Base-by-base conservation (phyloP, 306 rosid genomes). In the Potentilla sterilis region DNA sequence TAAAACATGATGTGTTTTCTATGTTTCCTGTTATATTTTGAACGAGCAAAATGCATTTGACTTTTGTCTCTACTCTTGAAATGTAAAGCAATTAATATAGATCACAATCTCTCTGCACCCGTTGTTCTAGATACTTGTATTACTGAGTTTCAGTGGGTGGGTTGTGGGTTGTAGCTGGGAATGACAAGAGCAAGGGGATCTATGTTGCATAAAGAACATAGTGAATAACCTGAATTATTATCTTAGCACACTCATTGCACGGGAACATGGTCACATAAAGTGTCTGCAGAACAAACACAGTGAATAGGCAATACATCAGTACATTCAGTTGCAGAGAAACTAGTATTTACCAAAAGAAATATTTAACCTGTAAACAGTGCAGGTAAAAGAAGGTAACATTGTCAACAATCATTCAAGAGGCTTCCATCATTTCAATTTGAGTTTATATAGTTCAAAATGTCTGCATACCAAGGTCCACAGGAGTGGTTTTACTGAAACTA, bases 191-290 rank as follows among this genome's bases (percentile, higher is more conserved):
- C 9, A 54, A 18, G 72, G 15, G 9, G 24, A 59, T 18, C 15
- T 35, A 74, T 35, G 15, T 28, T 52, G n/a, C 43, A 63, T 35
- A 44, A 38, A 67, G 22, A 43, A 79, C 81, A 43, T 3, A 74
- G 22, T 15, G 70, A 76, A 55, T 19, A 57, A 95, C 99, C 99
- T 92, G 99, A 87, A 95, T 89, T 51, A 92, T 95, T 74, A 92
- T 89, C 88, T 95, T 95, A 37, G 98, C 95, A 62, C 96, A 94
- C 86, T 94, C 97, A 67, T 92, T 92, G 90, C 94, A 94, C 40
- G 93, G 96, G 85, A 90, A 92, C 96, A 90, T 92, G 82, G 93
- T 92, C 82, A 88, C 95, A 28, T 88, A 89, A 46, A 90, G 86
- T 87, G 79, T 88, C 93, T 89, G 96, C 89, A 86, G 44, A 51